Conservation (phyloP, 768 basidiomycete genomes). For the Chalciporus piperatus region DNA sequence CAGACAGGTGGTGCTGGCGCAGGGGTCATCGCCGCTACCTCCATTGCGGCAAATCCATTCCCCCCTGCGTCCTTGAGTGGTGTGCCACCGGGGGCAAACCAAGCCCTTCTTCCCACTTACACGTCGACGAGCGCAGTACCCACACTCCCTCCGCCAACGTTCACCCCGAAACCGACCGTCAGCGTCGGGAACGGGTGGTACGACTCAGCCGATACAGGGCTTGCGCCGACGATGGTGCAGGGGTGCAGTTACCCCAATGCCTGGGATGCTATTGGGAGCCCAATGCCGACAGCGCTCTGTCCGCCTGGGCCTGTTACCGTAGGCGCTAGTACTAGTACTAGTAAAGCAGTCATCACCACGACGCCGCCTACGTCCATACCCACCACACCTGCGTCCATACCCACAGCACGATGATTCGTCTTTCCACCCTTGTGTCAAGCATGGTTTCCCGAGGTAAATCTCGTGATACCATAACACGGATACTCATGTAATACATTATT, state of each 20-base stretch:
- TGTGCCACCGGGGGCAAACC: slow-evolving; percentile 36
- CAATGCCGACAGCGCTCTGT: slow-evolving; percentile 48
- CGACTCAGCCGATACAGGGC: slow-evolving; percentile 46
- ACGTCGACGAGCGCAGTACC: slow-evolving; percentile 57
- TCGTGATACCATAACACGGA: not conserved
- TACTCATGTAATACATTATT: no score
- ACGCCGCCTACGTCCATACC: not conserved
- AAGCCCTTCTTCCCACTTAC: slow-evolving; percentile 54
- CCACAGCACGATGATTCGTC: slow-evolving; percentile 3
- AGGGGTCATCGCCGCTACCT: slow-evolving; percentile 44
- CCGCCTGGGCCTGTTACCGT: slow-evolving; percentile 12
- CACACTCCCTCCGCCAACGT: slow-evolving; percentile 55
- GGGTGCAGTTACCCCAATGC: slow-evolving; percentile 66
- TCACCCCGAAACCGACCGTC: slow-evolving; percentile 43
- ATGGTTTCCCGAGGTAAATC: not conserved
- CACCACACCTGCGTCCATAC: not conserved
- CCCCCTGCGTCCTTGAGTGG: slow-evolving; percentile 52
- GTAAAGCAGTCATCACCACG: slow-evolving; percentile 1
- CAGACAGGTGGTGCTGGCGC: slow-evolving; percentile 67
- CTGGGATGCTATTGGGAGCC: slow-evolving; percentile 55
- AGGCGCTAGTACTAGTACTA: not conserved
- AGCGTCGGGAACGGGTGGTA: slow-evolving; percentile 57
- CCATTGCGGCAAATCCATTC: slow-evolving; percentile 45
- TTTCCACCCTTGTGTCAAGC: not conserved
- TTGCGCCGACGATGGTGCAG: slow-evolving; percentile 54